These are phyloP conservation scores for Eimeria praecox DNA, from an alignment of 169 alveolate species.

Conservation along the genomic window DNA sequence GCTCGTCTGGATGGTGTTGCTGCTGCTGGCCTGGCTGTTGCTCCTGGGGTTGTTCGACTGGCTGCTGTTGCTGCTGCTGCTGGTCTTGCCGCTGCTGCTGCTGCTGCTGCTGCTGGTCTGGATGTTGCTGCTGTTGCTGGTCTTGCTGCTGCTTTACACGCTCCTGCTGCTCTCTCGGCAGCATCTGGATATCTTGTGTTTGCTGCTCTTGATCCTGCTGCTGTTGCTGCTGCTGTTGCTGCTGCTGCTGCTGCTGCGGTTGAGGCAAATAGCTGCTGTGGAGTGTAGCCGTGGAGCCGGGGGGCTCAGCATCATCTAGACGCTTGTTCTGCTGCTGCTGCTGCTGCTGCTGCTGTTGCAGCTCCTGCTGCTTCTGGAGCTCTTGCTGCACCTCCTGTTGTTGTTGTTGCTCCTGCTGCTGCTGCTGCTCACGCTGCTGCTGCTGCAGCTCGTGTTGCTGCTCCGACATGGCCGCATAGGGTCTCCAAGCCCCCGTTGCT, in stretches of 20 bases:
- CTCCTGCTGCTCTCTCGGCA: background rate
- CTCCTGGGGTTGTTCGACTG: background rate
- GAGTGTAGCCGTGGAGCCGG: background rate
- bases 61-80: background rate
- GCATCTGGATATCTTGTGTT: background rate
- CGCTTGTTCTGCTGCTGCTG: background rate
- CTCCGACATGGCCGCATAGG: constrained; percentile 25
- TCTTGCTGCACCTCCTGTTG: background rate
- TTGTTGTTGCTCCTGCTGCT: background rate
- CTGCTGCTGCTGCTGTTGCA: constrained; percentile 2
- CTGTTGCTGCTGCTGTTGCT: constrained; percentile 18
- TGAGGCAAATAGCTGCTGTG: background rate
- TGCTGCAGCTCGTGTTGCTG: background rate
- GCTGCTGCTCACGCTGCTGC: background rate
- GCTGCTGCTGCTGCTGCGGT: constrained; percentile 37
- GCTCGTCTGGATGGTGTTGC: background rate
- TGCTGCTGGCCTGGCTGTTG: background rate
- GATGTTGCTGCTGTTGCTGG: background rate
- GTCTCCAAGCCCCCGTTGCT: background rate
- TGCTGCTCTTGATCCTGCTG: background rate
- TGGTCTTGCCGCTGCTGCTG: background rate
- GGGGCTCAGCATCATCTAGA: background rate
- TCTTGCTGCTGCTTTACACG: background rate
- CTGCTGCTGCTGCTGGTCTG: background rate
- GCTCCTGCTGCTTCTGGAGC: constrained; percentile 9